These are phyloP conservation scores for Lactifluus subvellereus DNA, from an alignment of 768 basidiomycete genomes.

Conservation along the genomic window DNA sequence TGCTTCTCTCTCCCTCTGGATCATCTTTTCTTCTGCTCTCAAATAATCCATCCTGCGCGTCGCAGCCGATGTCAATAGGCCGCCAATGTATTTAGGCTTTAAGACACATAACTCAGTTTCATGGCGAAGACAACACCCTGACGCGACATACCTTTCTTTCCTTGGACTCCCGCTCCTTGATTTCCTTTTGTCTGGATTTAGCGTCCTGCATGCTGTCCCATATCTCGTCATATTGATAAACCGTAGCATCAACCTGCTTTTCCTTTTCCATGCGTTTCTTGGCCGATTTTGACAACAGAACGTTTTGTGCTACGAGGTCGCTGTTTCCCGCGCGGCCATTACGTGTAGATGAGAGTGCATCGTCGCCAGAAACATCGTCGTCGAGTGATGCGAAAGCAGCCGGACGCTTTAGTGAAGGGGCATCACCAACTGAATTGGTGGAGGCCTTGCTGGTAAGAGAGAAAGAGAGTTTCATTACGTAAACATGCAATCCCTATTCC, in stretches of 20 bases:
- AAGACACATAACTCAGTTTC: constrained; percentile 3
- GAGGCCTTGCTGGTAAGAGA: constrained; percentile 51
- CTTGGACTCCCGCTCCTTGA: constrained; percentile 68
- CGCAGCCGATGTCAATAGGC: constrained; percentile 72
- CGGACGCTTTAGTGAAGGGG: constrained; percentile 49
- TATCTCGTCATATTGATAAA: constrained; percentile 94
- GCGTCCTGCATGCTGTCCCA: constrained; percentile 94
- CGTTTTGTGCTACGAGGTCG: constrained; percentile 51
- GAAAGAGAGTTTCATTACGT: constrained; percentile 84
- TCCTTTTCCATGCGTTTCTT: constrained; percentile 76
- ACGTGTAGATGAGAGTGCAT: constrained; percentile 39
- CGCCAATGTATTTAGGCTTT: constrained; percentile 90
- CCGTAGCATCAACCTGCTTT: constrained; percentile 68
- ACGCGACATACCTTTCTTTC: constrained; percentile 62
- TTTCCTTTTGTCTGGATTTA: constrained; percentile 65
- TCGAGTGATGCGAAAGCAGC: constrained; percentile 57
- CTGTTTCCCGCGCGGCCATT: constrained; percentile 44
- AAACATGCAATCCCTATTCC: background rate
- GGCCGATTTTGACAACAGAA: constrained; percentile 54
- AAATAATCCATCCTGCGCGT: constrained; percentile 84
- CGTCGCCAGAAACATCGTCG: constrained; percentile 55
- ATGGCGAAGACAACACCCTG: background rate
- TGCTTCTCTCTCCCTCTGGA: constrained; percentile 83
- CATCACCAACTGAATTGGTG: constrained; percentile 49
- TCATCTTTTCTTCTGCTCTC: constrained; percentile 96